phyloP scores from a whole-genome alignment of 192 early-diverging fungal genomes.

The Borealophlyctis nickersoniae region DNA sequence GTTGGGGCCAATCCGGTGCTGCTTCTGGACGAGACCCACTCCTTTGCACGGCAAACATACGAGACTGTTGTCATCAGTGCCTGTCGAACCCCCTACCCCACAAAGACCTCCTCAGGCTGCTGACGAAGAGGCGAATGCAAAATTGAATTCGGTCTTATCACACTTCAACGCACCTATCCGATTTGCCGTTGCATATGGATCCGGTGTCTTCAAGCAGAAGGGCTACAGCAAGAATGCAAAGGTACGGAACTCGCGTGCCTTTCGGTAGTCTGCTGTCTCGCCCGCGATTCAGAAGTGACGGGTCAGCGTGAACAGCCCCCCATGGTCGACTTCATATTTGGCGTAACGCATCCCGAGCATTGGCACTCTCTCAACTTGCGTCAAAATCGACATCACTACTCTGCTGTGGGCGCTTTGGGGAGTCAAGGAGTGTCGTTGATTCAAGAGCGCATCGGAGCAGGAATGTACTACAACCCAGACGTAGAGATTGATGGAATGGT shows the following conservation, averaged over 20 bases:
- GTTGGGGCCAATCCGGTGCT: no score
- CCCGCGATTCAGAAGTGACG: background rate
- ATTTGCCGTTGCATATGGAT: conserved; percentile 94
- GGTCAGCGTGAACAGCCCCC: conserved; percentile 55
- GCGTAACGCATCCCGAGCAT: conserved; percentile 88
- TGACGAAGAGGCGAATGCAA: conserved; percentile 4
- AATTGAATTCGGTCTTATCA: conserved; percentile 5
- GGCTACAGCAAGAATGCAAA: conserved; percentile 55
- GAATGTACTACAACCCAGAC: conserved; percentile 95
- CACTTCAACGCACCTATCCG: conserved; percentile 51
- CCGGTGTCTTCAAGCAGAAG: conserved; percentile 86
- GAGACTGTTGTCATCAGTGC: no score
- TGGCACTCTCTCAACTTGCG: conserved; percentile 97
- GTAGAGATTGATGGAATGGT: conserved; percentile 83
- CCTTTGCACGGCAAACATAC: no score
- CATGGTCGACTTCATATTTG: conserved; percentile 96
- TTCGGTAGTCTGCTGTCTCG: background rate
- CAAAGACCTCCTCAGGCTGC: no score
- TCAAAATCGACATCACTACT: conserved; percentile 92
- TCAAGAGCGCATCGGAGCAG: conserved; percentile 84
- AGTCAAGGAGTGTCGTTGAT: conserved; percentile 66
- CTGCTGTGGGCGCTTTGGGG: conserved; percentile 71
- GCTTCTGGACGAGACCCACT: no score
- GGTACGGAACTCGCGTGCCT: conserved; percentile 18
- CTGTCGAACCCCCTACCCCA: no score